These are phyloP conservation scores for Beverwykella pulmonaria DNA, from an alignment of 495 filamentous ascomycete genomes.

Conservation along the genomic window DNA sequence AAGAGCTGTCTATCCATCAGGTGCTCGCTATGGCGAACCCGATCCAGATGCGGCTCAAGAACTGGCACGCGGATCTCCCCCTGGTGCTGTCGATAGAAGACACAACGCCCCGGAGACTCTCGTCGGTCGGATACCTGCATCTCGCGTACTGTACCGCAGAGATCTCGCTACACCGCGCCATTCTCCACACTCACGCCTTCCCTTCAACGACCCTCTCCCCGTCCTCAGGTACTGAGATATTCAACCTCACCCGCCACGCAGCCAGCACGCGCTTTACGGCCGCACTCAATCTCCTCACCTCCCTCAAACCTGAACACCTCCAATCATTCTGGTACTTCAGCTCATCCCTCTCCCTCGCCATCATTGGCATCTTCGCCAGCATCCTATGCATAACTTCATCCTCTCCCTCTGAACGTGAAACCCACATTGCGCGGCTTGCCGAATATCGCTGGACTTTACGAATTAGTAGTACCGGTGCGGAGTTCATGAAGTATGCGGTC, in stretches of 20 bases:
- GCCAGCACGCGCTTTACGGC: slow-evolving; percentile 64
- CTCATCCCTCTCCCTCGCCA: slow-evolving; percentile 5
- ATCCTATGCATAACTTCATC: neutral
- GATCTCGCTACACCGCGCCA: neutral
- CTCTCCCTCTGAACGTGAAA: too few relatives aligned
- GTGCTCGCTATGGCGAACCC: neutral
- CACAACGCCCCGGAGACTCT: neutral
- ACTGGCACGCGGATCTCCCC: neutral
- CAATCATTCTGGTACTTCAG: slow-evolving; percentile 61
- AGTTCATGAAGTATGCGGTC: slow-evolving; percentile 5
- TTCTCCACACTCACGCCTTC: neutral
- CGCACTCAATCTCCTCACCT: slow-evolving; percentile 45
- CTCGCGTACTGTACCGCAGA: neutral
- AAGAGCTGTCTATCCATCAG: neutral
- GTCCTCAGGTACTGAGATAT: too few relatives aligned
- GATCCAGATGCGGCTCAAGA: neutral
- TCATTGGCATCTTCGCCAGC: slow-evolving; percentile 14
- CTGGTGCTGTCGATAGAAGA: neutral
- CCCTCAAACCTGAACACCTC: slow-evolving; percentile 68
- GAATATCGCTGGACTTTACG: slow-evolving; percentile 13
- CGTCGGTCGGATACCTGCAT: neutral
- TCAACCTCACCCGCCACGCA: slow-evolving; percentile 58
- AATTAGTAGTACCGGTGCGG: slow-evolving; percentile 2
- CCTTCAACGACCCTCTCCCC: slow-evolving; percentile 5
- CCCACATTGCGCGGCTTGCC: neutral